Evolutionary conservation across 495 filamentous ascomycete genomes (phyloP).

Genomic region (Pyrenula aspistea): DNA sequence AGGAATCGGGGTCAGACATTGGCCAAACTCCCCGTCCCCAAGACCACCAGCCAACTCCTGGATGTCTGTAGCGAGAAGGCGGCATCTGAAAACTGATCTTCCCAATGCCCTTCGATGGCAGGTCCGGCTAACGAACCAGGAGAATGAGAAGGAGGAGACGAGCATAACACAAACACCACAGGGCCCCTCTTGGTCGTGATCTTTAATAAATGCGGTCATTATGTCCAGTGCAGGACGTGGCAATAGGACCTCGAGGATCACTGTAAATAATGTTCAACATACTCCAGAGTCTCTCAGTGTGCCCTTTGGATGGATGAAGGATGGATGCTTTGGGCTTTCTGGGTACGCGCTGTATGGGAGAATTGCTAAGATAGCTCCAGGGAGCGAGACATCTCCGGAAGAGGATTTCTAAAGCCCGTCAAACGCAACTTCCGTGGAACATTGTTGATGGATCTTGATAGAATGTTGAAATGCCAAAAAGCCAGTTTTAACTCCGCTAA

Average conservation of each 20-base stretch:
- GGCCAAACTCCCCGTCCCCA: too few relatives aligned
- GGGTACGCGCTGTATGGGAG: background rate
- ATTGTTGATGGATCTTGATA: too few relatives aligned
- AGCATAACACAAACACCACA: background rate
- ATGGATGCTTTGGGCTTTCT: background rate
- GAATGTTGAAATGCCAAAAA: too few relatives aligned
- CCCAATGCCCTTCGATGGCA: background rate
- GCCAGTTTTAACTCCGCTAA: too few relatives aligned
- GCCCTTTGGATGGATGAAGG: background rate
- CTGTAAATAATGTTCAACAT: background rate
- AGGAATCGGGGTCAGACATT: too few relatives aligned
- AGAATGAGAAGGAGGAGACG: background rate
- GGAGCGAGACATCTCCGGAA: too few relatives aligned
- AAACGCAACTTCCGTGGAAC: too few relatives aligned
- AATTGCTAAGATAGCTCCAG: background rate
- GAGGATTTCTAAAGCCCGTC: too few relatives aligned
- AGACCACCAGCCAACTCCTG: too few relatives aligned
- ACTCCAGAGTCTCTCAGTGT: background rate
- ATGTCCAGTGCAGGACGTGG: background rate
- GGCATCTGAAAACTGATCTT: slow-evolving; percentile 17
- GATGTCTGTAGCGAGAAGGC: too few relatives aligned
- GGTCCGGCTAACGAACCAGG: background rate
- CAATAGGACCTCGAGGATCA: background rate
- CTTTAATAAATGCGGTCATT: background rate
- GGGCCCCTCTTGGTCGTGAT: background rate